These are phyloP conservation scores for Aureobasidium sp. DNA, from an alignment of 2,329 filamentous ascomycete genomes.

Conservation along the genomic window DNA sequence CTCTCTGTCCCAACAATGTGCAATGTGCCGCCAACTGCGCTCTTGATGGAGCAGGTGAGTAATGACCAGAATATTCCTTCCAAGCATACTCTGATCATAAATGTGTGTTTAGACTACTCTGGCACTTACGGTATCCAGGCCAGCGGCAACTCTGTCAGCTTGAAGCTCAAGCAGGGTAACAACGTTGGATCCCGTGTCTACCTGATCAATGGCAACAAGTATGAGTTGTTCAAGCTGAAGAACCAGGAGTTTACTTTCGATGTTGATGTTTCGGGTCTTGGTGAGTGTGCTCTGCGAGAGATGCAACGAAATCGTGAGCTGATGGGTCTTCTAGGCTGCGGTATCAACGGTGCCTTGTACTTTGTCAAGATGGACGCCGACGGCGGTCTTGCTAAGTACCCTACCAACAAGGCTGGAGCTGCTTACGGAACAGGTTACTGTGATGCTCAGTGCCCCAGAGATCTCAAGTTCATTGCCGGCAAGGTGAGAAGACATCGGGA, in stretches of 20 bases:
- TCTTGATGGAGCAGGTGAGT: conserved; percentile 32
- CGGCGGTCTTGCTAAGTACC: conserved; percentile 40
- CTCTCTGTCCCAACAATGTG: conserved; percentile 33
- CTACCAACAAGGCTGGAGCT: conserved; percentile 43
- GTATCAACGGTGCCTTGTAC: conserved; percentile 66
- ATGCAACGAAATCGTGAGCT: neutral
- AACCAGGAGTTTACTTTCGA: conserved; percentile 67
- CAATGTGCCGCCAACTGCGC: conserved; percentile 36
- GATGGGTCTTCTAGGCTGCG: conserved; percentile 42
- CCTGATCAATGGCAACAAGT: conserved; percentile 48
- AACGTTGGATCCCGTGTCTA: conserved; percentile 39
- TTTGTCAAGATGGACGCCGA: conserved; percentile 56
- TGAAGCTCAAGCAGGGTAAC: conserved; percentile 53
- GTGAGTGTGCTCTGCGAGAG: conserved; percentile 9
- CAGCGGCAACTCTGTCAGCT: conserved; percentile 44
- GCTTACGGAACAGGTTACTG: conserved; percentile 56
- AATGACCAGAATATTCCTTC: too few species aligned
- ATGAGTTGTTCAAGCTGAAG: conserved; percentile 58
- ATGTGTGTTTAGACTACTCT: conserved; percentile 28
- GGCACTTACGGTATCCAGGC: conserved; percentile 45
- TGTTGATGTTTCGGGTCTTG: conserved; percentile 60
- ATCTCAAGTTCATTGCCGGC: conserved; percentile 27
- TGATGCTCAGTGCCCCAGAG: conserved; percentile 40
- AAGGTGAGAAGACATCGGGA: conserved; percentile 1
- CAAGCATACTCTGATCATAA: neutral